phyloP scores from a whole-genome alignment of 352 stramenopile species.

The Peronosclerospora sorghi region DNA sequence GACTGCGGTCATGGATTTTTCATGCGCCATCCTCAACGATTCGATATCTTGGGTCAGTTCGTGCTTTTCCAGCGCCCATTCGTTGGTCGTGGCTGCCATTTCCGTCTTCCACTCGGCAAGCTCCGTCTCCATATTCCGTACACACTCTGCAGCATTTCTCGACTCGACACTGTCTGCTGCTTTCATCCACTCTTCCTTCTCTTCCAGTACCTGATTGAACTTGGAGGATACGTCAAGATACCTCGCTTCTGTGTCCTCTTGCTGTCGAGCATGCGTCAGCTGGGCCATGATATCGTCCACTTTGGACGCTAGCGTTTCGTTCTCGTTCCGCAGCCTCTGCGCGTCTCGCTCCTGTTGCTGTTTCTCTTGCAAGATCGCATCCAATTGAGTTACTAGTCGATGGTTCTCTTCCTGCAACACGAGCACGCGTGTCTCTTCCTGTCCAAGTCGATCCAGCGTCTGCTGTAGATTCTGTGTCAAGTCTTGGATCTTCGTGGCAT shows the following conservation, averaged over 20 bases:
- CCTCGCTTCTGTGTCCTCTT: slow-evolving; percentile 44
- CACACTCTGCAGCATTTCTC: not conserved
- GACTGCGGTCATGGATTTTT: slow-evolving; percentile 17
- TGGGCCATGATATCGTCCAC: slow-evolving; percentile 38
- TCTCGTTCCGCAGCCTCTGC: slow-evolving; percentile 19
- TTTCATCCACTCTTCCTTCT: slow-evolving; percentile 23
- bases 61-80: slow-evolving; percentile 14
- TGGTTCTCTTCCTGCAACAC: slow-evolving; percentile 54
- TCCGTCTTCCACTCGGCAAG: slow-evolving; percentile 6
- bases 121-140: slow-evolving; percentile 3
- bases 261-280: slow-evolving; percentile 28
- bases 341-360: slow-evolving; percentile 36
- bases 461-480: slow-evolving; percentile 25
- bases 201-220: slow-evolving; percentile 42
- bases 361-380: slow-evolving; percentile 30
- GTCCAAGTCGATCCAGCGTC: slow-evolving; percentile 13
- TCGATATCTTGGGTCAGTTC: slow-evolving; percentile 17
- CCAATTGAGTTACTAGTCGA: slow-evolving; percentile 35
- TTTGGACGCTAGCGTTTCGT: slow-evolving; percentile 18
- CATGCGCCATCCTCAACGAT: slow-evolving; percentile 10
- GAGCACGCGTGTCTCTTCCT: slow-evolving; percentile 35
- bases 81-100: slow-evolving; percentile 2
- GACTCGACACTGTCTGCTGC: too few relatives aligned
- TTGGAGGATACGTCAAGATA: slow-evolving; percentile 51
- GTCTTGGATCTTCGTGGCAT: slow-evolving; percentile 20